Base-by-base conservation (phyloP, 2,329 filamentous ascomycete genomes). In the Fusarium cicatricum region DNA sequence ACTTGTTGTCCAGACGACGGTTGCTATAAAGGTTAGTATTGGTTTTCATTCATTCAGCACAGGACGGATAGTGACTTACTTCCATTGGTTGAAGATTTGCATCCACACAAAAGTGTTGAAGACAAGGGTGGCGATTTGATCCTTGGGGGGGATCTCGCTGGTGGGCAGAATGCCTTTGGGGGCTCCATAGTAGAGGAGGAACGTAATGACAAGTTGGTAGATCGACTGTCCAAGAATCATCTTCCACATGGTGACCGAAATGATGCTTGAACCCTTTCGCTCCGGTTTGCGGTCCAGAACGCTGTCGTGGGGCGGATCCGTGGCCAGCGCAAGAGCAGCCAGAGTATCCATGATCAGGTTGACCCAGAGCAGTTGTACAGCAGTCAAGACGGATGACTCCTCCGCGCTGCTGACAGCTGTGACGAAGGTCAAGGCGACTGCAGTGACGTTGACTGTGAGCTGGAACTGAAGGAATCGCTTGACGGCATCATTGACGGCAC, bases 21-120 rank as follows among this genome's bases (percentile, higher is more conserved):
- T 96, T 97, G 80, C 85, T 89, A 57, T 5, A 33, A 9, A 31
- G 42, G 67, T 70, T 61, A 63, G 59, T 28, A 50, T 15, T 7
- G 12, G 12, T 6, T 6, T 8, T 26, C 9, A 10, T 26, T 26
- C n/a, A 3, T 26, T 26, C 23, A 26, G 9, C 3, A 26, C 5
- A 26, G 9, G 23, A 26, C 9, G 23, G 23, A 10, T 26, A 3
- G 5, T 26, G 23, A 86, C 85, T 84, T 82, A 88, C 85, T 98
- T 98, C 84, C 96, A 91, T 72, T 96, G 90, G 76, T 98, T 98
- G 80, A 98, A 98, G 67, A 98, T 96, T 69, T 98, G 94, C 93
- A 98, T 97, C 94, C 94, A 98, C 47, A 97, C 94, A 72, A 98
- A 98, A 0, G 92, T 95, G 79, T 98, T 98, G 83, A 98, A 98